A percentile compares a stretch with the other conserved stretches of the same genome.
Evolutionary conservation across 2,329 filamentous ascomycete genomes (phyloP).

Genomic region (Pseudogymnoascus sp.): DNA sequence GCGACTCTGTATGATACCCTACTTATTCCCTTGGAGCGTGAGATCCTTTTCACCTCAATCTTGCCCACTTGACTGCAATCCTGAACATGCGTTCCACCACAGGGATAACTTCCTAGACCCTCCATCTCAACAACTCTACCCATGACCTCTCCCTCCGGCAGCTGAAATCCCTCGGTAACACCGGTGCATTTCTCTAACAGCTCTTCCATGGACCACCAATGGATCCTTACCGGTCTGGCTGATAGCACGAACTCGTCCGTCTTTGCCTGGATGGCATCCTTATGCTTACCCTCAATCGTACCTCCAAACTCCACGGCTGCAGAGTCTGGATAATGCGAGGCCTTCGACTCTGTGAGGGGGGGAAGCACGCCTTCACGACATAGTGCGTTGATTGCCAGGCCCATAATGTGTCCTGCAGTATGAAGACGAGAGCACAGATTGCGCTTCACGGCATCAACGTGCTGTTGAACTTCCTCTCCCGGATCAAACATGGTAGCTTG

Average conservation of each 20-base stretch:
- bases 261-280: slow-evolving; percentile 51
- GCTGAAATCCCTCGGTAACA: slow-evolving; percentile 29
- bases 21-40: slow-evolving; percentile 53
- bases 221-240: slow-evolving; percentile 52
- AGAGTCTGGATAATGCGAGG: slow-evolving; percentile 60
- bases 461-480: slow-evolving; percentile 43
- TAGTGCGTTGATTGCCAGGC: slow-evolving; percentile 55
- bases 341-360: slow-evolving; percentile 59
- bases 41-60: slow-evolving; percentile 59
- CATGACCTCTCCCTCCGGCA: slow-evolving; percentile 41
- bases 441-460: slow-evolving; percentile 53
- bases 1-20: slow-evolving; percentile 37
- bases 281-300: slow-evolving; percentile 55
- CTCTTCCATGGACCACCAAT: slow-evolving; percentile 60
- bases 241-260: slow-evolving; percentile 50
- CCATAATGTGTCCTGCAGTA: slow-evolving; percentile 66
- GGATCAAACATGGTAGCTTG: slow-evolving; percentile 29
- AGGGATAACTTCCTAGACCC: slow-evolving; percentile 62
- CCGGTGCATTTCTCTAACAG: slow-evolving; percentile 42
- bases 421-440: slow-evolving; percentile 59
- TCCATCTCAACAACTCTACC: slow-evolving; percentile 62
- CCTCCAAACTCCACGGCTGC: slow-evolving; percentile 63
- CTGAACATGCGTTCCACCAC: slow-evolving; percentile 66
- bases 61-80: slow-evolving; percentile 50
- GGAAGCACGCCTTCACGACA: slow-evolving; percentile 40